These are phyloP conservation scores for Erodium moschatum DNA, from an alignment of 441 rosid species.

Conservation along the genomic window DNA sequence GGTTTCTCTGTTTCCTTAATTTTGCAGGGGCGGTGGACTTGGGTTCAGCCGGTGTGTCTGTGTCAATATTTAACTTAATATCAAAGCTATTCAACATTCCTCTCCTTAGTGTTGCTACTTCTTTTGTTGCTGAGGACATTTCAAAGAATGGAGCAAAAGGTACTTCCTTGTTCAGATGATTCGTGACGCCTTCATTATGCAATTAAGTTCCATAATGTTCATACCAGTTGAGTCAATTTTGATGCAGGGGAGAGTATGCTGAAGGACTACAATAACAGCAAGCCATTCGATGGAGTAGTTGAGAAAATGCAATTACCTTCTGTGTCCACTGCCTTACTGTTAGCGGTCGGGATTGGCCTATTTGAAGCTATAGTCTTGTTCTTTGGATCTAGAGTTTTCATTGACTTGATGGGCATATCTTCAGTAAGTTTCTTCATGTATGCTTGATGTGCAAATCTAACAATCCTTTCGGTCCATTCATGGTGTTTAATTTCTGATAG, in stretches of 20 bases:
- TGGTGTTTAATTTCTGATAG: slow-evolving; percentile 30
- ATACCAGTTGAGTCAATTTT: slow-evolving; percentile 12
- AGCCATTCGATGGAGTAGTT: slow-evolving; percentile 21
- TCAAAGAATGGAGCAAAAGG: slow-evolving; percentile 41
- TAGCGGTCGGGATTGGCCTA: slow-evolving; percentile 74
- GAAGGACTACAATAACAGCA: slow-evolving; percentile 32
- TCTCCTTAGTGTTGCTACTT: slow-evolving; percentile 83
- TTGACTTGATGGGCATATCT: slow-evolving; percentile 66
- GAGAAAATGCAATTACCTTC: slow-evolving; percentile 50
- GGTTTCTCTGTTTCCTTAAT: slow-evolving; percentile 15
- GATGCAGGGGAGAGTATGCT: slow-evolving; percentile 28
- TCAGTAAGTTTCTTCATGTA: slow-evolving; percentile 38
- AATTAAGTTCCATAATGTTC: not conserved
- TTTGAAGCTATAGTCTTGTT: slow-evolving; percentile 65
- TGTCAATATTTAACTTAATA: slow-evolving; percentile 64
- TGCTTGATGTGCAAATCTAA: not conserved
- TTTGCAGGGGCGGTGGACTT: slow-evolving; percentile 67
- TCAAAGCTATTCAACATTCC: slow-evolving; percentile 91
- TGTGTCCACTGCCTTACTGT: slow-evolving; percentile 81
- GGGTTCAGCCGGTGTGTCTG: slow-evolving; percentile 79
- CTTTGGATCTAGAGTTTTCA: slow-evolving; percentile 66
- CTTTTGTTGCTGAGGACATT: slow-evolving; percentile 89
- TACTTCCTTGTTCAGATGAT: slow-evolving; percentile 37
- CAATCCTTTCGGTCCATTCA: not conserved
- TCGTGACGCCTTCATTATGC: slow-evolving; percentile 6